Evolutionary conservation across 805 yeast species (phyloP).

Genomic region (Saturnispora kantuleensis): DNA sequence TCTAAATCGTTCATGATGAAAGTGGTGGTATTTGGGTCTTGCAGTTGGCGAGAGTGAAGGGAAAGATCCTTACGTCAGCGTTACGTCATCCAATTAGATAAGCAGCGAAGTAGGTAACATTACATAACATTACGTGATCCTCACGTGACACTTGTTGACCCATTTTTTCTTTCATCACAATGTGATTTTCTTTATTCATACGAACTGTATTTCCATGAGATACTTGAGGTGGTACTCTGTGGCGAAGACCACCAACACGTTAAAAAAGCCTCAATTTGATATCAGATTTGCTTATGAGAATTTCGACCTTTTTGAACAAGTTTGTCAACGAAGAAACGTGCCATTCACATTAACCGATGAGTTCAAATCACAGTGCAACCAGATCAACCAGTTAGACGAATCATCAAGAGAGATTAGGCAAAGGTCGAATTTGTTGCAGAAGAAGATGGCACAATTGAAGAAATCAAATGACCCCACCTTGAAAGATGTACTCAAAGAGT

Average conservation of each 20-base stretch:
- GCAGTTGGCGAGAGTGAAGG: too few relatives aligned
- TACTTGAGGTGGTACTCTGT: not conserved
- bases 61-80: too few relatives aligned
- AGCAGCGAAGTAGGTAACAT: too few relatives aligned
- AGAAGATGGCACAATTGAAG: conserved; percentile 14
- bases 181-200: too few relatives aligned
- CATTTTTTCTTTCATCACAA: too few relatives aligned
- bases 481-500: conserved; percentile 10
- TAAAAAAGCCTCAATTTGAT: conserved; percentile 29
- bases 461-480: conserved; percentile 5
- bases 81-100: too few relatives aligned
- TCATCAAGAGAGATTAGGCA: conserved; percentile 16
- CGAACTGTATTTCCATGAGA: too few relatives aligned
- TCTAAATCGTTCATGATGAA: conserved; percentile 7
- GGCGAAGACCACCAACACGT: conserved; percentile 19
- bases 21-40: too few relatives aligned
- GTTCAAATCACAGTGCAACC: conserved; percentile 17
- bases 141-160: too few relatives aligned
- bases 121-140: too few relatives aligned
- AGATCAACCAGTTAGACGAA: conserved; percentile 9
- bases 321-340: conserved; percentile 28
- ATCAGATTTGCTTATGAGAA: conserved; percentile 24
- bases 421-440: conserved; percentile 16
- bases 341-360: conserved; percentile 17
- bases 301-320: conserved; percentile 19